phyloP scores from a whole-genome alignment of 148 eudicot genomes.

The Mesembryanthemum crystallinum region DNA sequence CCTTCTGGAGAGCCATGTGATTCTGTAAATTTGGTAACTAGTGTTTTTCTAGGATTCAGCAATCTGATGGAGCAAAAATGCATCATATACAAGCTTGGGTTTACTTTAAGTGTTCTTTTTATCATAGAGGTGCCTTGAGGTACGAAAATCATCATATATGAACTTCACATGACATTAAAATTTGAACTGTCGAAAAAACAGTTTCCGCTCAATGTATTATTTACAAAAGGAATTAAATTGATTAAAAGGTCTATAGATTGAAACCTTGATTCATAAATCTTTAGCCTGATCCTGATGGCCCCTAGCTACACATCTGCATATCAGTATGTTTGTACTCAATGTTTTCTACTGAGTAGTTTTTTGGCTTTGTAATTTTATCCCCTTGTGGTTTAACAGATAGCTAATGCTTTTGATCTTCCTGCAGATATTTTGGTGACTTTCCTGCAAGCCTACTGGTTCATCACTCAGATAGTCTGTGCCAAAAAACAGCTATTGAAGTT shows the following conservation, averaged over 20 bases:
- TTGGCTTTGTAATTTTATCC: too few relatives aligned
- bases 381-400: background rate
- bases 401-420: background rate
- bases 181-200: too few relatives aligned
- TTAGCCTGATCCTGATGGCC: background rate
- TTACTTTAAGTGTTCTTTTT: too few relatives aligned
- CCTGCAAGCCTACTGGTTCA: background rate
- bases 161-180: too few relatives aligned
- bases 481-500: background rate
- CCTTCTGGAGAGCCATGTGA: too few relatives aligned
- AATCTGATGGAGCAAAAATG: too few relatives aligned
- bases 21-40: too few relatives aligned
- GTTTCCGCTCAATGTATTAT: too few relatives aligned
- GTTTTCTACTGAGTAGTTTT: background rate
- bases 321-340: background rate
- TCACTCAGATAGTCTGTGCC: background rate
- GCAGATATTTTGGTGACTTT: conserved; percentile 1
- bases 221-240: background rate
- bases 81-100: too few relatives aligned
- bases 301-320: background rate
- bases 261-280: background rate
- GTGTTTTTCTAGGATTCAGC: too few relatives aligned
- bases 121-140: too few relatives aligned
- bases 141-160: too few relatives aligned
- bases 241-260: background rate